These are phyloP conservation scores for Neurospora discreta DNA, from an alignment of 495 filamentous ascomycete species.

Conservation along the genomic window DNA sequence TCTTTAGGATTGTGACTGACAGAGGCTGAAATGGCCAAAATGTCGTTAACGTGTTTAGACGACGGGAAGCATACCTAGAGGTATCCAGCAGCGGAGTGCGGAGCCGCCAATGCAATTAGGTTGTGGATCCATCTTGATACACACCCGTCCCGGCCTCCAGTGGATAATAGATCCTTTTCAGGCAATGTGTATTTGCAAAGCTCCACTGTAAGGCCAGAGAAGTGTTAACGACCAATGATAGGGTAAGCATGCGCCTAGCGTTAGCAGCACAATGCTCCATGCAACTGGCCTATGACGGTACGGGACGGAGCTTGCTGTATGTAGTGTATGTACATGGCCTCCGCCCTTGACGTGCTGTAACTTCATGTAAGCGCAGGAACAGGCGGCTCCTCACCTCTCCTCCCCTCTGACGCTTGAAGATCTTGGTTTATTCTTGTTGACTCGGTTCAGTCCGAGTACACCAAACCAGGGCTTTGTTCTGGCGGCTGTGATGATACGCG, in stretches of 20 bases:
- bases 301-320: background rate
- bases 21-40: background rate
- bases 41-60: background rate
- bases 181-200: background rate
- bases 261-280: background rate
- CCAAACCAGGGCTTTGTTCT: background rate
- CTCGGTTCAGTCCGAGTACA: background rate
- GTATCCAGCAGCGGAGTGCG: background rate
- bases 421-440: background rate
- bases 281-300: background rate
- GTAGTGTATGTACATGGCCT: conserved; percentile 3
- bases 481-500: background rate
- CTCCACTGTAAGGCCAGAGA: background rate
- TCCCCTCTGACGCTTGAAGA: background rate
- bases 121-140: background rate
- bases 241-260: background rate
- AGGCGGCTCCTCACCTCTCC: conserved; percentile 2
- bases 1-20: background rate
- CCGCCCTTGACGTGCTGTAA: conserved; percentile 2
- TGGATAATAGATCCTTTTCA: background rate
- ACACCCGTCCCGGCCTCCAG: background rate
- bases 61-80: background rate
- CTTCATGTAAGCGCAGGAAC: background rate
- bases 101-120: background rate
- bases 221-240: background rate